These are phyloP conservation scores for Stachybotrys elegans DNA, from an alignment of 2,329 filamentous ascomycete genomes.

Conservation along the genomic window DNA sequence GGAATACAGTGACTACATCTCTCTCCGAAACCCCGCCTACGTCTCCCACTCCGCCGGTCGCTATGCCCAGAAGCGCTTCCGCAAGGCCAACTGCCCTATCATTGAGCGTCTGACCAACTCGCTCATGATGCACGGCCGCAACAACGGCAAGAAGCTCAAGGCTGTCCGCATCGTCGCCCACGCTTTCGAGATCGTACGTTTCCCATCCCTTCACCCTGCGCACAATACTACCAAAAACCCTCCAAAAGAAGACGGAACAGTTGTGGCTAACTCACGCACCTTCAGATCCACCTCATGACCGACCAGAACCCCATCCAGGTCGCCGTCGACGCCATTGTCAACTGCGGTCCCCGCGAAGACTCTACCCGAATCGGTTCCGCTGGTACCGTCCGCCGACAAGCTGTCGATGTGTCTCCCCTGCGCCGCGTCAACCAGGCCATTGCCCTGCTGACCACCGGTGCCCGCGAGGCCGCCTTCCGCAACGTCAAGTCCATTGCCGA, in stretches of 20 bases:
- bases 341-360: constrained; percentile 99
- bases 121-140: constrained; percentile 99
- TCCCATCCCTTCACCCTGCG: too few species aligned
- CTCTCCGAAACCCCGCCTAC: constrained; percentile 98
- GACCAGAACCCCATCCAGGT: constrained; percentile 99
- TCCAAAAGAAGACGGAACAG: not conserved
- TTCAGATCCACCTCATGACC: constrained; percentile 99
- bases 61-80: constrained; percentile 99
- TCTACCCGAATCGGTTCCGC: constrained; percentile 98
- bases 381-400: constrained; percentile 99
- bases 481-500: constrained; percentile 99
- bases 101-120: constrained; percentile 99
- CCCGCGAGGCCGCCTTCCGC: constrained; percentile 97
- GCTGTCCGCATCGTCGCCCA: constrained; percentile 98
- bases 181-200: constrained; percentile 97
- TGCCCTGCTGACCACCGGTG: constrained; percentile 96
- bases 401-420: constrained; percentile 99
- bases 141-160: constrained; percentile 99
- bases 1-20: constrained; percentile 92
- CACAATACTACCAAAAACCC: constrained; percentile 2
- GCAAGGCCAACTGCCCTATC: constrained; percentile 99
- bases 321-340: constrained; percentile 98
- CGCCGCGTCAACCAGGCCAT: constrained; percentile 99
- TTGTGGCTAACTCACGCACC: constrained; percentile 21
- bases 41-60: constrained; percentile 97